Conservation (phyloP, 352 stramenopile species). For the Thraustochytrium striatum region DNA sequence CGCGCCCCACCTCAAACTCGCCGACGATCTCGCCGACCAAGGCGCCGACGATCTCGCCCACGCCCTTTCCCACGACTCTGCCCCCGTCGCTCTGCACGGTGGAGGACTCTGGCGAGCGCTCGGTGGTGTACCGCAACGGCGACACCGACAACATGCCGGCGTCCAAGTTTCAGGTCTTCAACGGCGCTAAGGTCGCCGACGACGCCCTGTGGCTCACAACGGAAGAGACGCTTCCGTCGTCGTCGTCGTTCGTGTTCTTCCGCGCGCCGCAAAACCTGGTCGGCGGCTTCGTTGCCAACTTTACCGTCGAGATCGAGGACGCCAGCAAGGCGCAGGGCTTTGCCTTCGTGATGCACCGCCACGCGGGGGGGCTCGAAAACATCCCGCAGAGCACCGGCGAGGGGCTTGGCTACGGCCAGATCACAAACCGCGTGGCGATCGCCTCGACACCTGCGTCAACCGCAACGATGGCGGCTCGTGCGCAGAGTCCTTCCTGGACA, state of each 20-base stretch:
- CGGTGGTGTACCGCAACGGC: neutral
- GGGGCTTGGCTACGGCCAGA: neutral
- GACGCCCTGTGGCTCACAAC: neutral
- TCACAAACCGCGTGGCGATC: neutral
- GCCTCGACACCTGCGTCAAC: conserved; percentile 15
- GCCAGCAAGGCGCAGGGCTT: neutral
- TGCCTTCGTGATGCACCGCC: conserved; percentile 6
- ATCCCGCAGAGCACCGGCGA: neutral
- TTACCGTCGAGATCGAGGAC: conserved; percentile 25
- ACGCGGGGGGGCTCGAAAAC: conserved; percentile 2
- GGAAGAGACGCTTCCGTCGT: neutral
- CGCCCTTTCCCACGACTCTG: neutral
- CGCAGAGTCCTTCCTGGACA: neutral
- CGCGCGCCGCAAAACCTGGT: conserved; percentile 4
- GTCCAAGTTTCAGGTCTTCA: neutral
- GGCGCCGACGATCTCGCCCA: neutral
- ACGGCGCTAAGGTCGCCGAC: neutral
- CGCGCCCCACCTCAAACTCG: neutral
- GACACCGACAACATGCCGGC: neutral
- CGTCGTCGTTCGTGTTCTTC: neutral
- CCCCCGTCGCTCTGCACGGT: conserved; percentile 26
- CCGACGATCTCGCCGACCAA: neutral
- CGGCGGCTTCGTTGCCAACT: conserved; percentile 21
- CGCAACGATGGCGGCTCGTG: neutral
- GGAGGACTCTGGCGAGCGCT: neutral